These are phyloP conservation scores for Jimgerdemannia lactiflua DNA, from an alignment of 192 early-diverging fungal genomes.

Conservation along the genomic window DNA sequence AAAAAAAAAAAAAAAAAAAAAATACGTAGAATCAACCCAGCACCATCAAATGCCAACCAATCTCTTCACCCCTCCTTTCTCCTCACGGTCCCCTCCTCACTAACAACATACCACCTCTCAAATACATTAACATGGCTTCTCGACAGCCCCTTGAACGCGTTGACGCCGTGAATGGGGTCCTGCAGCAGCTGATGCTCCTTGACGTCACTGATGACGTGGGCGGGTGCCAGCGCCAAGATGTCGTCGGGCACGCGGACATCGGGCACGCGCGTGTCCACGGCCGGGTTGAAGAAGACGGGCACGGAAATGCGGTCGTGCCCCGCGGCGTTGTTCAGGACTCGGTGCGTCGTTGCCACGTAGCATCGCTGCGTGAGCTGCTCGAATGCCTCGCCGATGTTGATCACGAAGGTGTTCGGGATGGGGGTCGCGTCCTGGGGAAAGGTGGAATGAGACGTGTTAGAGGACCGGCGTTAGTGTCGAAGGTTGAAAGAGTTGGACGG, in stretches of 20 bases:
- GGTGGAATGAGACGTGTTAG: not conserved
- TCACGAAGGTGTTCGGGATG: conserved; percentile 55
- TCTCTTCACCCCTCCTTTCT: not conserved
- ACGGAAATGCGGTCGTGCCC: conserved; percentile 51
- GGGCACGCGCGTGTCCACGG: conserved; percentile 33
- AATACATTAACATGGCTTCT: conserved; percentile 24
- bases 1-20: no score
- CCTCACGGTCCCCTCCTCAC: conserved; percentile 11
- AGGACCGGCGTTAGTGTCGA: not conserved
- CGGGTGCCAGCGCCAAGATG: conserved; percentile 11
- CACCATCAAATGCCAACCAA: no score
- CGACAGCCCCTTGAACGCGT: conserved; percentile 20
- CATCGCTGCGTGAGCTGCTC: conserved; percentile 46
- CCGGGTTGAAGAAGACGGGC: conserved; percentile 53
- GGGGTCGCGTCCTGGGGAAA: conserved; percentile 43
- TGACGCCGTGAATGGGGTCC: conserved; percentile 25
- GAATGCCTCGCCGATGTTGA: conserved; percentile 64
- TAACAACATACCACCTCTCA: conserved; percentile 21
- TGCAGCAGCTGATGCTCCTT: conserved; percentile 27
- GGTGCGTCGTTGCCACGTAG: conserved; percentile 54
- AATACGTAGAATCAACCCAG: no score
- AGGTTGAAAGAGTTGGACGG: no score
- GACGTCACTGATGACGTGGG: conserved; percentile 33
- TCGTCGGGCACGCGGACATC: conserved; percentile 26
- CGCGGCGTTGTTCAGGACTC: conserved; percentile 49